Conservation (phyloP, 768 basidiomycete genomes). For the Macrolepiota albuminosa region DNA sequence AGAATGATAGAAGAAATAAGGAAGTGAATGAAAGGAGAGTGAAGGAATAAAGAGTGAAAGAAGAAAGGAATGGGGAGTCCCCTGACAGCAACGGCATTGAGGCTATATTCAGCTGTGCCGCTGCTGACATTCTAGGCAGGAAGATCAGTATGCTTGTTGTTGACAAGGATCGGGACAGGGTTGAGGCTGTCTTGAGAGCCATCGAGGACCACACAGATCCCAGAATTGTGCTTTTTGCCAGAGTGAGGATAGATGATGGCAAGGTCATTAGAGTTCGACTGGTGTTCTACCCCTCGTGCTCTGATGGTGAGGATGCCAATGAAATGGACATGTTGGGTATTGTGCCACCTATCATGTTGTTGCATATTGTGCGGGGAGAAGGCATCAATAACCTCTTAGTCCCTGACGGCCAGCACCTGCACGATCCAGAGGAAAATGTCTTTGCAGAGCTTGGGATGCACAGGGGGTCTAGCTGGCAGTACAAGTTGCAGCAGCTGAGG, state of each 20-base stretch:
- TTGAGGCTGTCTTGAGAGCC: constrained; percentile 20
- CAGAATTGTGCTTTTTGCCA: constrained; percentile 1
- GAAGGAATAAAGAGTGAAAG: no score
- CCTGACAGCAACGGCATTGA: constrained; percentile 29
- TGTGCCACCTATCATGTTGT: constrained; percentile 30
- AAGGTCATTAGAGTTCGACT: constrained; percentile 17
- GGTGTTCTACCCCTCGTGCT: constrained; percentile 24
- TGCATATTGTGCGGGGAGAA: constrained; percentile 30
- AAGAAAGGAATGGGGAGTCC: no score
- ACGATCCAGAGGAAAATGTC: constrained; percentile 30
- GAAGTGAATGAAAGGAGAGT: no score
- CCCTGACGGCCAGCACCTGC: neutral
- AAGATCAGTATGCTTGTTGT: neutral
- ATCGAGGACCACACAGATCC: constrained; percentile 17
- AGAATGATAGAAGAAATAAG: no score
- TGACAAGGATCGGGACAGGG: constrained; percentile 29
- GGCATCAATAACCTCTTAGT: neutral
- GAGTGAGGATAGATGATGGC: constrained; percentile 16
- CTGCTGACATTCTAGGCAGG: constrained; percentile 49
- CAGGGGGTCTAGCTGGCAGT: constrained; percentile 86
- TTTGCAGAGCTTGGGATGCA: constrained; percentile 69
- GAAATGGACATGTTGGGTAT: constrained; percentile 20
- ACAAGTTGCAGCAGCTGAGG: constrained; percentile 81
- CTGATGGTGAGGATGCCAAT: neutral
- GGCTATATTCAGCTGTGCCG: constrained; percentile 64